Evolutionary conservation across 192 early-diverging fungal genomes (phyloP).

Genomic region (Coemansia sp.): DNA sequence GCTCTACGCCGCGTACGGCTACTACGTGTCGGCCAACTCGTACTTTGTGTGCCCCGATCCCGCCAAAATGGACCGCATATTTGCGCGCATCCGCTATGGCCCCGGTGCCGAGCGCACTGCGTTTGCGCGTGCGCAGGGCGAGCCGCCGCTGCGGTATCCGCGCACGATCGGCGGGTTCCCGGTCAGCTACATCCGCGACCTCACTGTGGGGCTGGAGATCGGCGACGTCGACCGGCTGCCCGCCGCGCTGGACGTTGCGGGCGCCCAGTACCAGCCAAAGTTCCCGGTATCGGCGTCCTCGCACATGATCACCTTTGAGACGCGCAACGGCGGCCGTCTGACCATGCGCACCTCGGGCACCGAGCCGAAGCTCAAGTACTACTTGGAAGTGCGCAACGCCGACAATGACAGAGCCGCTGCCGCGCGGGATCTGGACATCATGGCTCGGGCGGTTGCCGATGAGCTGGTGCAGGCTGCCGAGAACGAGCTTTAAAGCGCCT

Average conservation of each 20-base stretch:
- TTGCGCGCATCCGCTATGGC: conserved; percentile 70
- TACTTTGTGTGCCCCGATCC: conserved; percentile 86
- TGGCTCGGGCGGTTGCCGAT: conserved; percentile 50
- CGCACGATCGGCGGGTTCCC: conserved; percentile 60
- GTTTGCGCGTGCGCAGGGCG: conserved; percentile 10
- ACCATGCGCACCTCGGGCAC: conserved; percentile 75
- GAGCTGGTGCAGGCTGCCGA: conserved; percentile 39
- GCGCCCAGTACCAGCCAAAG: conserved; percentile 53
- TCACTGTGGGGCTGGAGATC: conserved; percentile 86
- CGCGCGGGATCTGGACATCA: conserved; percentile 48
- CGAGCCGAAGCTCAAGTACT: conserved; percentile 91
- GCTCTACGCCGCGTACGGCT: conserved; percentile 74
- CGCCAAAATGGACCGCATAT: conserved; percentile 64
- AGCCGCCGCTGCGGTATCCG: conserved; percentile 68
- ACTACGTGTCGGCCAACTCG: conserved; percentile 78
- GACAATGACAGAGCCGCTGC: conserved; percentile 46
- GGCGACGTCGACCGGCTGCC: conserved; percentile 35
- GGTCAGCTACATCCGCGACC: conserved; percentile 73
- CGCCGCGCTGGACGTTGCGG: background rate
- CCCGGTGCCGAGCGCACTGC: conserved; percentile 14
- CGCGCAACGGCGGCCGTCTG: conserved; percentile 63
- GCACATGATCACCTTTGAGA: conserved; percentile 89
- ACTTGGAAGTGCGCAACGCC: conserved; percentile 58
- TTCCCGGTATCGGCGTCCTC: conserved; percentile 72
- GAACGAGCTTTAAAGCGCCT: conserved; percentile 15